Evolutionary conservation across 164 flowering plant species (phyloP), one percentile per base, ranked within the genome.

Genomic region (Cinnamomum micranthum): DNA sequence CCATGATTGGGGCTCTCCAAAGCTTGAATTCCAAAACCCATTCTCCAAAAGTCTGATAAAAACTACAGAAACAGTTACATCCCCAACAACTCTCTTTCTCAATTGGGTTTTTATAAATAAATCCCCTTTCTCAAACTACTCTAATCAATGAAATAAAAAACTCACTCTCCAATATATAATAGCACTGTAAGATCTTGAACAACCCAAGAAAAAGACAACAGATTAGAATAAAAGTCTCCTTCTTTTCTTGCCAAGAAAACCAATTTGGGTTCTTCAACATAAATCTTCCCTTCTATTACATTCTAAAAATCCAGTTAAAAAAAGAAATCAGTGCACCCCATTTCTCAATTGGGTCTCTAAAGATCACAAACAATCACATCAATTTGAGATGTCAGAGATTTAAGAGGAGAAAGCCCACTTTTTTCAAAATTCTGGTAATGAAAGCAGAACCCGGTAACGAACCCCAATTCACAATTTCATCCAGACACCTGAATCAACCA

Each of bases 1-100:
- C 76, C 79, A 77, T 80, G 69, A 69, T 65, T 74, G 78, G 35
- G 20, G 64, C 69, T 50, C 50, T 73, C 70, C 74, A 59, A 71
- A 58, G 24, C 71, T 9, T 23, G 50, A 27, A 20, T 31, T 11
- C 47, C 9, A 68, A 68, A 68, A 68, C 47, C 27, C 41, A 67
- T 2, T 33, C 47, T 41, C n/a, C 25, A 69, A 52, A 25, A 71
- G 25, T 71, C 24, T 19, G 20, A 71, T 13, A 11, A 15, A 10
- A 20, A 41, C 51, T 55, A 23, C 7, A 47, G 50, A 15, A 17
- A 70, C 24, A 41, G 19, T 10, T 24, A 47, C 15, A 70, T 11
- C 55, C 55, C 23, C 17, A 70, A 50, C 17, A 64, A 67, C 41
- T 28, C 47, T 35, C 1, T 27, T 67, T 67, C 69, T 20, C n/a